Percentiles rank a stretch among this genome's conserved stretches.
phyloP scores from a whole-genome alignment of 2,329 filamentous ascomycete genomes.

The Penicillium sp. region DNA sequence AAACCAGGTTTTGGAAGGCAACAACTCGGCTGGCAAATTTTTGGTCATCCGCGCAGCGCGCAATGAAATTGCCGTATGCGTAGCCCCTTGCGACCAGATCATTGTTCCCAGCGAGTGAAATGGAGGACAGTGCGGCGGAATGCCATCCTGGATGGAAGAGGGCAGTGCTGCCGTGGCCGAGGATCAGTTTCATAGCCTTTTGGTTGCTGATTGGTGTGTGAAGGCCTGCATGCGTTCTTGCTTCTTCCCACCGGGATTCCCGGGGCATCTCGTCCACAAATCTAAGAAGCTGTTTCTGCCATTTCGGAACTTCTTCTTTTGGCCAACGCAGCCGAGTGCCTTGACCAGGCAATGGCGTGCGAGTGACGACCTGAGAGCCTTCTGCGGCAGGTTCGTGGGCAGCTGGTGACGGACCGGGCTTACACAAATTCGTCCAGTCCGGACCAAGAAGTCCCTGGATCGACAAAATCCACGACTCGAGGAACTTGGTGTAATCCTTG shows the following conservation, averaged over 20 bases:
- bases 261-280: not conserved
- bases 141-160: not conserved
- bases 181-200: not conserved
- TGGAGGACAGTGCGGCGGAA: not conserved
- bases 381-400: too few species aligned
- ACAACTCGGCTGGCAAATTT: not conserved
- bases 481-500: too few species aligned
- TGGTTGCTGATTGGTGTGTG: not conserved
- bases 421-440: too few species aligned
- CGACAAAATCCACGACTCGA: too few species aligned
- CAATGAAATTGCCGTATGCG: not conserved
- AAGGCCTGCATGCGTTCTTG: not conserved
- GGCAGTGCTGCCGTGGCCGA: not conserved
- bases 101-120: not conserved
- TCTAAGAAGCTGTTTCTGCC: not conserved
- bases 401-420: too few species aligned
- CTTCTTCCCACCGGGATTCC: not conserved
- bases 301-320: conserved; percentile 1
- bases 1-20: not conserved
- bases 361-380: too few species aligned
- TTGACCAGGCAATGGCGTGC: too few species aligned
- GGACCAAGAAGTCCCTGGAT: too few species aligned
- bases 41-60: not conserved
- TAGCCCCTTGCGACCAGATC: not conserved
- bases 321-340: not conserved